Evolutionary conservation across 306 rosid genomes (phyloP).

Genomic region (Glycine tomentella): DNA sequence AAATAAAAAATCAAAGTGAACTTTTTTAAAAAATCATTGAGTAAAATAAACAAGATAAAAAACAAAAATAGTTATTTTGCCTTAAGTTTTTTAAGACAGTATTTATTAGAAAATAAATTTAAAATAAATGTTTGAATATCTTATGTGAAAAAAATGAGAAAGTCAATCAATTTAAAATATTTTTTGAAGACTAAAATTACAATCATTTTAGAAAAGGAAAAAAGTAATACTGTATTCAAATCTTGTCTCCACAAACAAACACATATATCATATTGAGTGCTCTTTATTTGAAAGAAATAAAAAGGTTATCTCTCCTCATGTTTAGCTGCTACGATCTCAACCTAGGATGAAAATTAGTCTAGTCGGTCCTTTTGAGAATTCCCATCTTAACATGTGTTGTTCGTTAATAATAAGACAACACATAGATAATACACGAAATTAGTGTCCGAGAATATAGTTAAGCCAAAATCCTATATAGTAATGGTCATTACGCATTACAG

Average conservation of each 20-base stretch:
- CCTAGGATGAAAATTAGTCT: background rate
- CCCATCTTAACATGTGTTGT: background rate
- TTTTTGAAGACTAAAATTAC: no score
- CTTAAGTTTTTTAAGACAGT: no score
- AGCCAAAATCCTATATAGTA: slow-evolving; percentile 26
- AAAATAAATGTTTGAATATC: no score
- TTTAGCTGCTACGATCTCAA: background rate
- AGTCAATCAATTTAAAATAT: background rate
- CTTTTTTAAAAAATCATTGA: no score
- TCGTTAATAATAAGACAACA: slow-evolving; percentile 19
- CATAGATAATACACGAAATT: slow-evolving; percentile 36
- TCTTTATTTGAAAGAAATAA: background rate
- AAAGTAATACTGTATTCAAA: background rate
- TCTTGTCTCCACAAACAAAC: background rate
- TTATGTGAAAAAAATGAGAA: no score
- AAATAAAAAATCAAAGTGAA: no score
- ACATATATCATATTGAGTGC: background rate
- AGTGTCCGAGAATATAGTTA: slow-evolving; percentile 11
- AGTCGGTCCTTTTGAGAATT: background rate
- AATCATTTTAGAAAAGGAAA: background rate
- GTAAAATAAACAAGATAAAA: no score
- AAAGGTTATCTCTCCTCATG: background rate
- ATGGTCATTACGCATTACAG: slow-evolving; percentile 5
- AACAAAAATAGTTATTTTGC: no score
- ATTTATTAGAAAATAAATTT: no score